phyloP scores from a whole-genome alignment of 2,329 filamentous ascomycete species.

The Nemania sp. region DNA sequence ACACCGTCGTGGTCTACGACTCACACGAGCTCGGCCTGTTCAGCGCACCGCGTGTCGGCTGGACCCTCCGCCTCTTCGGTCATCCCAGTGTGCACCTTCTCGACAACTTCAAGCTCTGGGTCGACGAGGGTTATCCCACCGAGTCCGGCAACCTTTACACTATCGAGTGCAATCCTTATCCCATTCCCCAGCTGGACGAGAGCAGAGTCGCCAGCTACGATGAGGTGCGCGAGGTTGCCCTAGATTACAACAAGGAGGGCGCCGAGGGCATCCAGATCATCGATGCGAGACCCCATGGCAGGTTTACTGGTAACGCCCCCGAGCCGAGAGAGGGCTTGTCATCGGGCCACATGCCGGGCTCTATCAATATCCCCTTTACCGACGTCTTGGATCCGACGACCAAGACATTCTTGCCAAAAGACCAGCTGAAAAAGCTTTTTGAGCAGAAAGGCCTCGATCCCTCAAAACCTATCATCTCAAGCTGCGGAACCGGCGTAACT shows the following conservation, averaged over 20 bases:
- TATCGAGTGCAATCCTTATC: slow-evolving; percentile 66
- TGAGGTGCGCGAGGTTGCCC: slow-evolving; percentile 75
- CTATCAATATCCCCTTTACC: slow-evolving; percentile 79
- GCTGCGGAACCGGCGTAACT: slow-evolving; percentile 92
- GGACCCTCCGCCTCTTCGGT: slow-evolving; percentile 90
- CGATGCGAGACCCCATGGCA: slow-evolving; percentile 78
- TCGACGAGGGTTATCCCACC: slow-evolving; percentile 77
- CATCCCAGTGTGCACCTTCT: slow-evolving; percentile 86
- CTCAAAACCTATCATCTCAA: slow-evolving; percentile 78
- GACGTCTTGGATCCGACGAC: slow-evolving; percentile 80
- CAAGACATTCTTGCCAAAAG: slow-evolving; percentile 74
- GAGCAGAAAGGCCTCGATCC: slow-evolving; percentile 78
- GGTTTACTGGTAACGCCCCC: slow-evolving; percentile 80
- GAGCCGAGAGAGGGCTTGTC: slow-evolving; percentile 85
- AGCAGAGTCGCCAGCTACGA: slow-evolving; percentile 78
- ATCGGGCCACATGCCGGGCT: slow-evolving; percentile 89
- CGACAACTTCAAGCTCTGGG: slow-evolving; percentile 96
- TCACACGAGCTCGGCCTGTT: slow-evolving; percentile 90
- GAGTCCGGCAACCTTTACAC: slow-evolving; percentile 77
- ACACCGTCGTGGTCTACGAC: slow-evolving; percentile 93
- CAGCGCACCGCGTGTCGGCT: slow-evolving; percentile 88
- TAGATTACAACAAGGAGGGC: slow-evolving; percentile 79
- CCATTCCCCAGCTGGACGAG: slow-evolving; percentile 62
- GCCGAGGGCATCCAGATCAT: slow-evolving; percentile 83
- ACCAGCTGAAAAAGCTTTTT: slow-evolving; percentile 76